phyloP scores from a whole-genome alignment of 2,329 filamentous ascomycete genomes.

The Gnomoniopsis sp. region DNA sequence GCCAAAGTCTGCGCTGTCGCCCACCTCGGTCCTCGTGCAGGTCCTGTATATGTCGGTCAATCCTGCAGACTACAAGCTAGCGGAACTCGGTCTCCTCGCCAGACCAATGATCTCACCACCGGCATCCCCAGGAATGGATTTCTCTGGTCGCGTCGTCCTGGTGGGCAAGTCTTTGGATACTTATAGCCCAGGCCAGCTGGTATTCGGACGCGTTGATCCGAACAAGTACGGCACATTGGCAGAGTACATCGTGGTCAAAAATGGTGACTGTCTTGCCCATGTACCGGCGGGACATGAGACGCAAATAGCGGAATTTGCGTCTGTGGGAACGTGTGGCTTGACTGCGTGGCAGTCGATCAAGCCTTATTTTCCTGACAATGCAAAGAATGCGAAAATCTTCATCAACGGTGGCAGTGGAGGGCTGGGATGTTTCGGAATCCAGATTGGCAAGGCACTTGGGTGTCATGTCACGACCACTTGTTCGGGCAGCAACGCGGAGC shows the following conservation, averaged over 20 bases:
- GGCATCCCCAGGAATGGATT: constrained; percentile 49
- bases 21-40: constrained; percentile 49
- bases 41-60: constrained; percentile 55
- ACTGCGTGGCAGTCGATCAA: constrained; percentile 47
- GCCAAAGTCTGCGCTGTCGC: constrained; percentile 30
- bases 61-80: constrained; percentile 62
- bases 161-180: constrained; percentile 26
- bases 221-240: constrained; percentile 30
- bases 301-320: constrained; percentile 35
- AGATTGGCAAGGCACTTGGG: constrained; percentile 59
- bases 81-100: constrained; percentile 44
- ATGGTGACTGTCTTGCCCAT: constrained; percentile 27
- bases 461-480: constrained; percentile 58
- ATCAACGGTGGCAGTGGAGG: constrained; percentile 65
- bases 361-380: constrained; percentile 32
- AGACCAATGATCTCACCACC: constrained; percentile 36
- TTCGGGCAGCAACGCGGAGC: constrained; percentile 52
- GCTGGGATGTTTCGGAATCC: constrained; percentile 56
- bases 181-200: constrained; percentile 37
- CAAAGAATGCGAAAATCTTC: constrained; percentile 51
- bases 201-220: constrained; percentile 38
- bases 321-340: constrained; percentile 40
- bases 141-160: constrained; percentile 40
- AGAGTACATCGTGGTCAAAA: constrained; percentile 34
- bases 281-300: constrained; percentile 40